Percentiles rank a stretch among this genome's conserved stretches.
These are phyloP conservation scores for Carex kokanica DNA, from an alignment of 176 grass and related monocot genomes.

Conservation along the genomic window DNA sequence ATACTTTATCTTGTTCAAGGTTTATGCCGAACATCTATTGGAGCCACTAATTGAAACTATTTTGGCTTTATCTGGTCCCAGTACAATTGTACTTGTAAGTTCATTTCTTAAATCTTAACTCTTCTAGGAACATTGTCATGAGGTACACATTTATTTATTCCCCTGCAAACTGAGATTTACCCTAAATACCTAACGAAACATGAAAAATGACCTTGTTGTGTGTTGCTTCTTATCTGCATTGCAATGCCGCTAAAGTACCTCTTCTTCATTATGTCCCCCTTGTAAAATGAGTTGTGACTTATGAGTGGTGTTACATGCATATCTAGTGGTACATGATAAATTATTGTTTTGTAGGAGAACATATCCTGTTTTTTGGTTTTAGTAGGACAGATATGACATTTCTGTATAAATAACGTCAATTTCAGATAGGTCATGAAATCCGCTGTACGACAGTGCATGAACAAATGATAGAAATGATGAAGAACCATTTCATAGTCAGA, in stretches of 20 bases:
- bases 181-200: not conserved
- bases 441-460: constrained; percentile 77
- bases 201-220: not conserved
- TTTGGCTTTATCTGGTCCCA: constrained; percentile 83
- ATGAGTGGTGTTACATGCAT: not conserved
- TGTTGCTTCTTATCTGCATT: not conserved
- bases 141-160: not conserved
- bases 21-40: constrained; percentile 79
- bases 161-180: not conserved
- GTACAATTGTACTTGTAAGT: constrained; percentile 63
- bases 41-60: constrained; percentile 75
- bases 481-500: constrained; percentile 69
- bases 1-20: constrained; percentile 37
- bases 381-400: not conserved
- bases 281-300: not conserved
- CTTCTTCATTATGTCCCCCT: not conserved
- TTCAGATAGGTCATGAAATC: constrained; percentile 83
- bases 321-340: not conserved
- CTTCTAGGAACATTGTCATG: not conserved
- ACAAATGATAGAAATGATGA: constrained; percentile 91
- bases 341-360: not conserved
- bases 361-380: not conserved
- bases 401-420: constrained; percentile 23
- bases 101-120: not conserved
- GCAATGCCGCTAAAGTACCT: not conserved